Conservation (phyloP, 208 protist species). For the Leptomonas pyrrhocoris region DNA sequence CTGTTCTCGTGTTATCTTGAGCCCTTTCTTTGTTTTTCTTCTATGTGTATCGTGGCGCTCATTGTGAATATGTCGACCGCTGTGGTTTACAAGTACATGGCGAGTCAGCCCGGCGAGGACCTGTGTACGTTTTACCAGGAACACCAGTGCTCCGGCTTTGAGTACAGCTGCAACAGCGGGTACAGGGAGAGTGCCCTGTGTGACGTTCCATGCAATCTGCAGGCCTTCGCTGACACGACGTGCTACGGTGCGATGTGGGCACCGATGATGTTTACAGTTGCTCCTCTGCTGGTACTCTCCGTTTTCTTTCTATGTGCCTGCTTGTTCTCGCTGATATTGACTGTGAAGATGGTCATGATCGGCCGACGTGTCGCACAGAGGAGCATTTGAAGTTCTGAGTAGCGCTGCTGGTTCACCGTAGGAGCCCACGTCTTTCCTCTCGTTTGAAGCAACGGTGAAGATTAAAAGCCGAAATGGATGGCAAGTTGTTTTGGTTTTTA, state of each 20-base stretch:
- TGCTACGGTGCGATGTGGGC: conserved; percentile 1
- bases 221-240: not conserved
- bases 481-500: too few relatives aligned
- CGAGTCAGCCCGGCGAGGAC: not conserved
- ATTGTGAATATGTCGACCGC: not conserved
- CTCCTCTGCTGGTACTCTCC: conserved; percentile 7
- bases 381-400: not conserved
- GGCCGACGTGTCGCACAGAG: not conserved
- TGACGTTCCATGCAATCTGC: not conserved
- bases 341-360: conserved; percentile 1
- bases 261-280: not conserved
- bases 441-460: too few relatives aligned
- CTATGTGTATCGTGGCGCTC: conserved; percentile 7
- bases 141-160: conserved; percentile 11
- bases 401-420: too few relatives aligned
- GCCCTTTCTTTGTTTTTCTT: too few relatives aligned
- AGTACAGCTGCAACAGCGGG: not conserved
- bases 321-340: conserved; percentile 5
- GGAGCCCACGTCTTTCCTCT: too few relatives aligned
- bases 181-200: not conserved
- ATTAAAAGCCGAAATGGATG: too few relatives aligned
- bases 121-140: conserved; percentile 14
- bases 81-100: not conserved
- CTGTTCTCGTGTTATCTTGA: not conserved
- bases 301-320: not conserved